phyloP scores from a whole-genome alignment of 768 basidiomycete species.

The Saitozyma sp. region DNA sequence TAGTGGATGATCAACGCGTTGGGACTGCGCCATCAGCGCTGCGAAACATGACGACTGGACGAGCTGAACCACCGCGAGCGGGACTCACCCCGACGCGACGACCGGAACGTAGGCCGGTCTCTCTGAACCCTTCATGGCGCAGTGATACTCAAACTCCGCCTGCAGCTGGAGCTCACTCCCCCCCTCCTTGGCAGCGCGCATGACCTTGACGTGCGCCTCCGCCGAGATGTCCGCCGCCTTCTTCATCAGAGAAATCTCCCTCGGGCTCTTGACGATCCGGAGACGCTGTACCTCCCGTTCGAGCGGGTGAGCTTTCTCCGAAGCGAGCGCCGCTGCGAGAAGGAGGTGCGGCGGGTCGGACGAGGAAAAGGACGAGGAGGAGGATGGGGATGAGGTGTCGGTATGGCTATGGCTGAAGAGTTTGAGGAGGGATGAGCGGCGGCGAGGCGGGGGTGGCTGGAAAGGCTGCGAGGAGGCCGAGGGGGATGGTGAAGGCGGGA shows the following conservation, averaged over 20 bases:
- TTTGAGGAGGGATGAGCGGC: slow-evolving; percentile 63
- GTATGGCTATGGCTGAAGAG: slow-evolving; percentile 30
- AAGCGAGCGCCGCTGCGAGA: slow-evolving; percentile 54
- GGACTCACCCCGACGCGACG: slow-evolving; percentile 79
- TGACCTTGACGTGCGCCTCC: slow-evolving; percentile 82
- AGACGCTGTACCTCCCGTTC: slow-evolving; percentile 70
- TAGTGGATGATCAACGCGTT: slow-evolving; percentile 94
- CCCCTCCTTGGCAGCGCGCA: slow-evolving; percentile 69
- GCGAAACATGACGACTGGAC: neutral
- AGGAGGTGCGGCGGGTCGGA: slow-evolving; percentile 47
- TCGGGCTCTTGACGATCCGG: slow-evolving; percentile 73
- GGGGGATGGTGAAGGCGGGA: slow-evolving; percentile 49
- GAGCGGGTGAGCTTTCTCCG: slow-evolving; percentile 59
- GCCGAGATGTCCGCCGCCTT: slow-evolving; percentile 83
- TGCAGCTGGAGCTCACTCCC: slow-evolving; percentile 64
- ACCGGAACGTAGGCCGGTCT: slow-evolving; percentile 97
- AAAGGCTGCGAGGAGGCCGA: slow-evolving; percentile 40
- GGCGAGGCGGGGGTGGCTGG: slow-evolving; percentile 54
- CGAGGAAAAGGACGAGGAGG: slow-evolving; percentile 8
- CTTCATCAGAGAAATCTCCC: slow-evolving; percentile 78
- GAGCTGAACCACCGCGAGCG: neutral
- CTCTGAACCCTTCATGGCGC: slow-evolving; percentile 73
- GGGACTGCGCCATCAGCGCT: slow-evolving; percentile 57
- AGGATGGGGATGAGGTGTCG: slow-evolving; percentile 51
- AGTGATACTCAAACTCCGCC: slow-evolving; percentile 88